A percentile compares a stretch with the other conserved stretches of the same genome.
Evolutionary conservation across 495 filamentous ascomycete genomes (phyloP).

Genomic region (Lichenothelia convexa): DNA sequence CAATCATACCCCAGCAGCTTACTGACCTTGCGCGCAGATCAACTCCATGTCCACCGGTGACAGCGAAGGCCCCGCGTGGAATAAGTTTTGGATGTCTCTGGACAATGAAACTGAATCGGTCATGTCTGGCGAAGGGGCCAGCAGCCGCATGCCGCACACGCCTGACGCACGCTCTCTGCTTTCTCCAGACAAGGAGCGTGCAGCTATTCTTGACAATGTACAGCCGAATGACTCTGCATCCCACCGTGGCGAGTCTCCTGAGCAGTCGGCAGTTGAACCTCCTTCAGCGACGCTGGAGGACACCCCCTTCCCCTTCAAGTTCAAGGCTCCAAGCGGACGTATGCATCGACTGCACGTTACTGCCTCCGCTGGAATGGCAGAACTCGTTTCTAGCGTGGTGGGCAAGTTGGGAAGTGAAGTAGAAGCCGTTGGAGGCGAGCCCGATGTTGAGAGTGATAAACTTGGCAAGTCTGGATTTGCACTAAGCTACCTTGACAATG

Average conservation of each 20-base stretch:
- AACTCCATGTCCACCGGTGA: constrained; percentile 63
- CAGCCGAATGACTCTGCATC: constrained; percentile 88
- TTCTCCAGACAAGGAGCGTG: constrained; percentile 54
- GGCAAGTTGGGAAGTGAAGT: constrained; percentile 79
- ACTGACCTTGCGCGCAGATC: constrained; percentile 33
- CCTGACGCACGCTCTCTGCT: constrained; percentile 50
- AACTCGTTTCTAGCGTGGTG: constrained; percentile 61
- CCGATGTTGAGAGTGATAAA: constrained; percentile 55
- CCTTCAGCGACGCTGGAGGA: constrained; percentile 39
- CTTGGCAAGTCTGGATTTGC: constrained; percentile 72
- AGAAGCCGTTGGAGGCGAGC: constrained; percentile 66
- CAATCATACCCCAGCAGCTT: neutral
- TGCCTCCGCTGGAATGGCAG: constrained; percentile 59
- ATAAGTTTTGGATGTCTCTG: constrained; percentile 97
- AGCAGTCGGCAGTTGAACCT: constrained; percentile 40
- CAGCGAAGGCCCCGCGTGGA: constrained; percentile 92
- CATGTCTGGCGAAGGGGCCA: constrained; percentile 71
- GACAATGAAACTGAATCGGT: constrained; percentile 95
- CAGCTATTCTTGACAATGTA: constrained; percentile 54
- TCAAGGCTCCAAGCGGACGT: constrained; percentile 92
- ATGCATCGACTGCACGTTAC: constrained; percentile 82
- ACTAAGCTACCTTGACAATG: constrained; percentile 90
- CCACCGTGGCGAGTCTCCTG: constrained; percentile 69
- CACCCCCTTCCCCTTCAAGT: constrained; percentile 89
- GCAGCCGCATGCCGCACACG: constrained; percentile 42